Base-by-base conservation (phyloP, 1,139 yeast genomes). In the Magnusiomyces ingens region DNA sequence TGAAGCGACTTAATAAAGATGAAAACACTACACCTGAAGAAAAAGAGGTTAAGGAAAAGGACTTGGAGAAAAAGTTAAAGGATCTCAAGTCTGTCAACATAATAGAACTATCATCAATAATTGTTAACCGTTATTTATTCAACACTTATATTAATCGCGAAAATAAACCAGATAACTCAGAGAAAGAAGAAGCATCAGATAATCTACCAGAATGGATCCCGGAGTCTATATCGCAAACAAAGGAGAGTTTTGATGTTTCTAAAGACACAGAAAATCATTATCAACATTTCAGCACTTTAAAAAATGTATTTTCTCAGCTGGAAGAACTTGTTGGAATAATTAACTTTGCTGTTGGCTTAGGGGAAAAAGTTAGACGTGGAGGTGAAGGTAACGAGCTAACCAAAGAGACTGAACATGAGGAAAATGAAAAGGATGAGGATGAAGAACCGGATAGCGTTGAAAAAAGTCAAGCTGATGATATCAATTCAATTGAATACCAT, bases 41-140 rank as follows among this genome's bases (percentile, higher is more conserved):
- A 19, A 56, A 57, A 11, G 52, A 49, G 19, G 53, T 48, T 1
- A 57, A 53, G 13, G 60, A 61, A 10, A 54, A 51, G 13, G 49
- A 49, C 8, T 58, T 67, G 11, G 62, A 60, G 13, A 56, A 56
- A 13, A 74, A 71, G 52, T 52, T 58, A 4, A 58, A 55, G n/a
- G 63, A 60, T 11, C 59, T 65, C 19, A 58, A 62, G 36, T 51
- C 45, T 8, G 45, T 68, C 41, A 64, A 62, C 37, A 48, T 58
- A 2, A 62, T 59, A 1, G 55, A 48, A 1, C 49, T 67, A 50
- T 63, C 70, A 1, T 42, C 53, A 1, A 58, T 61, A n/a, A 18
- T 45, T 45, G 36, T 45, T 19, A 18, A 11, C 2, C 13, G 17
- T 13, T 15, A 15, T 11, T 15, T 44, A 17, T 18, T 22, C n/a